Conservation (phyloP, 140 eudicot genomes). For the Bidens hawaiensis region DNA sequence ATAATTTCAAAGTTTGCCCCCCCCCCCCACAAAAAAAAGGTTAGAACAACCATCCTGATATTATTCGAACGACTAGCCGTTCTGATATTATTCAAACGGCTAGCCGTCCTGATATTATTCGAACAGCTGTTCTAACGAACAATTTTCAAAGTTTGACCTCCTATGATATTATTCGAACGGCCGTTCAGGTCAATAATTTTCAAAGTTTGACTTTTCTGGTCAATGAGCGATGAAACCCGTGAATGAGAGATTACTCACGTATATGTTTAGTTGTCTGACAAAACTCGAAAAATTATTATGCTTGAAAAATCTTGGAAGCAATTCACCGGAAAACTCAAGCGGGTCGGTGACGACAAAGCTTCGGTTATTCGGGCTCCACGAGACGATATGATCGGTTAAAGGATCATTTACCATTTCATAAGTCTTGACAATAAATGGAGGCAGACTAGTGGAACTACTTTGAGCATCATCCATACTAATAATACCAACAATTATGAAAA, state of each 20-base stretch:
- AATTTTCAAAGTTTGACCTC: no score
- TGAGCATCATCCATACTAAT: slow-evolving; percentile 55
- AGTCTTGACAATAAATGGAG: slow-evolving; percentile 67
- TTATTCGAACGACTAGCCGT: no score
- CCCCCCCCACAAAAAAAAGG: no score
- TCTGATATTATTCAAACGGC: no score
- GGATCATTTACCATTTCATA: slow-evolving; percentile 77
- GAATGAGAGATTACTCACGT: slow-evolving; percentile 37
- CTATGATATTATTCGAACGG: no score
- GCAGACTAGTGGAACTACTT: slow-evolving; percentile 40
- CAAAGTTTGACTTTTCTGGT: no score
- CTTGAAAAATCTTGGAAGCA: slow-evolving; percentile 70
- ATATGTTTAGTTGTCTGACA: slow-evolving; percentile 65
- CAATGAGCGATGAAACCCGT: not conserved
- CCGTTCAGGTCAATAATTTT: no score
- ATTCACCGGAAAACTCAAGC: slow-evolving; percentile 48
- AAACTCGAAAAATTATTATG: slow-evolving; percentile 83
- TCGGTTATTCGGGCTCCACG: slow-evolving; percentile 50
- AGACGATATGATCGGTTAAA: slow-evolving; percentile 50
- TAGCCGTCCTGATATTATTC: no score
- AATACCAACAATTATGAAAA: not conserved
- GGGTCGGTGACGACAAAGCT: slow-evolving; percentile 66
- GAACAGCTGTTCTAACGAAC: no score
- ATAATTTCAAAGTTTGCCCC: no score
- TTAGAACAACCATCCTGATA: no score